Base-by-base conservation (phyloP, 2,329 filamentous ascomycete species). In the Fusarium devonianum region DNA sequence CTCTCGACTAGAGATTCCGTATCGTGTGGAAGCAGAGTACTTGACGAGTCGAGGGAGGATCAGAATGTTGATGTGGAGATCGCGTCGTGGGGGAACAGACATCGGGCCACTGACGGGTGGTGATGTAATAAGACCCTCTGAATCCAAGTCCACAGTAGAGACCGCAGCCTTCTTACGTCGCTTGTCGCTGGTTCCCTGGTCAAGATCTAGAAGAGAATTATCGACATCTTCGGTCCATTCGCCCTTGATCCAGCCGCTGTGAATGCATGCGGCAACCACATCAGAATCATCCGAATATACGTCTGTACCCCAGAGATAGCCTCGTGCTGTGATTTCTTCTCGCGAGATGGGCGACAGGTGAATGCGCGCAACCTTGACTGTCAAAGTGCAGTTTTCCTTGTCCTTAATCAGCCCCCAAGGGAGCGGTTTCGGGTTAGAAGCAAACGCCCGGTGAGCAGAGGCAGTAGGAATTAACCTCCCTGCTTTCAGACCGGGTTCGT, bases 281-380 rank as follows among this genome's bases (percentile, higher is more conserved):
- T 99, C 94, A 0, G 92, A 96, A 71, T 99, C 94, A 63, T 99
- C 94, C 0, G 92, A 96, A 68, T 97, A 97, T 6, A 99, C 82
- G 26, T 95, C 92, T 0, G 91, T 94, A 1, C 94, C 94, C 92
- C 93, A 99, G 0, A 99, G 71, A 7, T 90, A 89, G 14, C 88
- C 83, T 23, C 90, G 83, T 7, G 84, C 76, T 9, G 92, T 95
- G 40, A 97, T 92, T 60, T 95, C 90, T 67, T 94, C 89, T 21
- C 93, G 82, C 17, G 89, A 83, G 7, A 79, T 73, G 1, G 84
- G 71, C 7, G 83, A 83, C 7, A 99, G 77, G 64, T 94, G 91
- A 36, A 89, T 83, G 19, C 89, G 85, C 2, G 92, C 88, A 6
- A 99, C 86, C 63, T 94, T 90, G 53, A 99, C 82, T 0, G 91